Conservation (phyloP, 73 alveolate species). For the Paramecium biaurelia region DNA sequence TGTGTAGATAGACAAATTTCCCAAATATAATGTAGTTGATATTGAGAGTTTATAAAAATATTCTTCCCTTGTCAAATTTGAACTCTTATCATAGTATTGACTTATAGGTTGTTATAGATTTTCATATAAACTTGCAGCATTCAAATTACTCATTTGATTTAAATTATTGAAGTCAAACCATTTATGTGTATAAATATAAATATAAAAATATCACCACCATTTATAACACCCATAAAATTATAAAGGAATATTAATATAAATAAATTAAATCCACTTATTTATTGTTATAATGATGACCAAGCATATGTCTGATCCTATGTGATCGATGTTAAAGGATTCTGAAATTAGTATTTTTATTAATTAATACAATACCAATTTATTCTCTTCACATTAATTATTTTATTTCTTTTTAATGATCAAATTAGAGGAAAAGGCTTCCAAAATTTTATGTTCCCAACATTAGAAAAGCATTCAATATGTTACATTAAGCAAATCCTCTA, state of each 20-base stretch:
- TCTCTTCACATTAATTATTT: background rate
- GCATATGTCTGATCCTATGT: constrained; percentile 51
- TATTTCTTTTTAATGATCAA: background rate
- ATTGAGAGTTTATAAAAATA: constrained; percentile 77
- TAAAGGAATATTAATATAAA: background rate
- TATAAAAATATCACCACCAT: background rate
- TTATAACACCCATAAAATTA: background rate
- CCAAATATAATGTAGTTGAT: constrained; percentile 96
- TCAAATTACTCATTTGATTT: constrained; percentile 38
- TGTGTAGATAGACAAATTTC: constrained; percentile 97
- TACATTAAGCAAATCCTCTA: background rate
- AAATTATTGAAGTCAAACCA: background rate
- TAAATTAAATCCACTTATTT: background rate
- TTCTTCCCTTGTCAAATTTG: constrained; percentile 75
- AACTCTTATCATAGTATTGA: constrained; percentile 73
- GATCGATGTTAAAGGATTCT: constrained; percentile 55
- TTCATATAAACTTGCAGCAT: constrained; percentile 70
- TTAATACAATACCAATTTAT: background rate
- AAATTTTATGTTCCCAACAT: background rate
- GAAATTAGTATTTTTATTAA: background rate
- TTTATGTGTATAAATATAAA: background rate
- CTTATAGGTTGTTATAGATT: constrained; percentile 61
- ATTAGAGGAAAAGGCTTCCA: background rate
- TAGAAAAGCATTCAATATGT: background rate
- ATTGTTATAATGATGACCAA: constrained; percentile 9